A percentile compares a stretch with the other conserved stretches of the same genome.
Conservation (phyloP, 163 green algal species). For the Trebouxia gelatinosa region DNA sequence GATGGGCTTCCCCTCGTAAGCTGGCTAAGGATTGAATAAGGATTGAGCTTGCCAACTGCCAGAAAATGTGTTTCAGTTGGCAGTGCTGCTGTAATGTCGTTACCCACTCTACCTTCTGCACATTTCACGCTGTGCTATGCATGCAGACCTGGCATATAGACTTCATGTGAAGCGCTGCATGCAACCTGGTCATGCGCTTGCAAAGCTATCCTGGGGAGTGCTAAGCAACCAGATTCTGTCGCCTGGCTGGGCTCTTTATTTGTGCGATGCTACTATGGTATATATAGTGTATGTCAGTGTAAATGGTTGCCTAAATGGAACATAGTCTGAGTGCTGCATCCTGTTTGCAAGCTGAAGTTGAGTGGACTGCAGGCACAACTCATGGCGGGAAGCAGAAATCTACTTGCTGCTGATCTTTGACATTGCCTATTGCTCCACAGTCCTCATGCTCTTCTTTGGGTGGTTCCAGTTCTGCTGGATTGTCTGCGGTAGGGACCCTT, state of each 20-base stretch:
- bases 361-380: conserved; percentile 19
- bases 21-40: too few species aligned
- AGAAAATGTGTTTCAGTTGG: too few species aligned
- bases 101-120: background rate
- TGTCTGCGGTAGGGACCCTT: background rate
- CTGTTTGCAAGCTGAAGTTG: too few species aligned
- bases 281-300: too few species aligned
- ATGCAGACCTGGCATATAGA: background rate
- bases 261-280: too few species aligned
- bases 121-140: background rate
- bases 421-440: conserved; percentile 14
- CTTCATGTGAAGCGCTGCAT: background rate
- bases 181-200: background rate
- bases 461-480: conserved; percentile 12
- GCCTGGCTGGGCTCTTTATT: too few species aligned
- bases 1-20: conserved; percentile 18
- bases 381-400: conserved; percentile 25
- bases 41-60: too few species aligned
- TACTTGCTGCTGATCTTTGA: conserved; percentile 24
- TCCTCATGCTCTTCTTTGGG: conserved; percentile 26
- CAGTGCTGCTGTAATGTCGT: too few species aligned
- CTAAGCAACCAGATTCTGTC: background rate
- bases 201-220: background rate
- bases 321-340: too few species aligned
- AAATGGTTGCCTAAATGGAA: too few species aligned